Evolutionary conservation across 2,329 filamentous ascomycete species (phyloP).

Genomic region (Neofusicoccum ribis): DNA sequence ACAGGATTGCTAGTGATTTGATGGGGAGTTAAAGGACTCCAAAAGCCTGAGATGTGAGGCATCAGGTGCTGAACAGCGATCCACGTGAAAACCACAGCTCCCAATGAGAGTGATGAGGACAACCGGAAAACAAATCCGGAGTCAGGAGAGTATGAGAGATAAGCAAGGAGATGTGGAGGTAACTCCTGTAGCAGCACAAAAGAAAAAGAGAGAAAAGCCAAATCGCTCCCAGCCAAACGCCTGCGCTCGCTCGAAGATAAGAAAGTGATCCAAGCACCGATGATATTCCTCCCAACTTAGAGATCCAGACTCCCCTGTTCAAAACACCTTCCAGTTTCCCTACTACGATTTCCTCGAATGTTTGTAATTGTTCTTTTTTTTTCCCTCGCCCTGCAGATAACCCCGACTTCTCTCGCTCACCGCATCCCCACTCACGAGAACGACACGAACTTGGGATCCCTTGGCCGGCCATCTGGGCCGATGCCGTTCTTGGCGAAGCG

Average conservation of each 20-base stretch:
- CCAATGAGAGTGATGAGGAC: neutral
- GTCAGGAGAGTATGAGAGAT: neutral
- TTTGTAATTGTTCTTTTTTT: neutral
- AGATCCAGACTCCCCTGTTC: neutral
- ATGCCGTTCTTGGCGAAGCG: conserved; percentile 86
- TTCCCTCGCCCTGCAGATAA: neutral
- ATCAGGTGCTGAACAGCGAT: neutral
- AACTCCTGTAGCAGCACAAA: conserved; percentile 1
- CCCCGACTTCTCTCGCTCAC: neutral
- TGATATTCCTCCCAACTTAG: neutral
- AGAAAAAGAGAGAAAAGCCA: neutral
- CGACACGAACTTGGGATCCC: conserved; percentile 93
- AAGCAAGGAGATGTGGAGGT: conserved; percentile 8
- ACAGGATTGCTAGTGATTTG: conserved; percentile 1
- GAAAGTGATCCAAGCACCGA: neutral
- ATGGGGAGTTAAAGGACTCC: neutral
- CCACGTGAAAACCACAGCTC: neutral
- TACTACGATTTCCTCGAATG: neutral
- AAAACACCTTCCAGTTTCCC: neutral
- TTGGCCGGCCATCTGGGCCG: conserved; percentile 79
- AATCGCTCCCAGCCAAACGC: neutral
- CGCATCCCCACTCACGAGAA: conserved; percentile 61
- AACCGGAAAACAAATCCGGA: neutral
- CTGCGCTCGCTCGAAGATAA: conserved; percentile 4
- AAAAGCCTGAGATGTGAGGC: neutral